phyloP scores from a whole-genome alignment of 2,329 filamentous ascomycete genomes.

The Ambrosiella beaveri region DNA sequence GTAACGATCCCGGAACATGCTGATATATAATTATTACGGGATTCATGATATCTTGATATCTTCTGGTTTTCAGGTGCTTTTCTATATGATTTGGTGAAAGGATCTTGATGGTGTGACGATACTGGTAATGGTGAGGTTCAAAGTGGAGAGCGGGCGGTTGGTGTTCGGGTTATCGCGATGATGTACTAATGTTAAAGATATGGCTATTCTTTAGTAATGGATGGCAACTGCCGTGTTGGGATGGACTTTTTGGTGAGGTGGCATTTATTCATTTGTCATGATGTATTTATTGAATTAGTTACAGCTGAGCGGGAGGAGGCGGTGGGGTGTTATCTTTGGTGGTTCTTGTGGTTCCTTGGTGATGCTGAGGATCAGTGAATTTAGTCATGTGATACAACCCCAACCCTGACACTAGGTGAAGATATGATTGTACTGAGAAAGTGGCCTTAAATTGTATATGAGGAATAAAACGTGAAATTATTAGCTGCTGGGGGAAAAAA shows the following conservation, averaged over 20 bases:
- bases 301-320: too few relatives aligned
- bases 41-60: neutral
- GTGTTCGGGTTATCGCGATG: neutral
- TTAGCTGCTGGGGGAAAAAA: too few relatives aligned
- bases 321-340: too few relatives aligned
- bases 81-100: too few relatives aligned
- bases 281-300: neutral
- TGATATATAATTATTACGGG: neutral
- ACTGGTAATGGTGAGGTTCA: neutral
- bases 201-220: neutral
- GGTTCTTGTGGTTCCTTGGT: too few relatives aligned
- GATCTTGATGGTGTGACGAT: neutral
- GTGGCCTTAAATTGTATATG: too few relatives aligned
- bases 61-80: neutral
- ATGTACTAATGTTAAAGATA: neutral
- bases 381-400: too few relatives aligned
- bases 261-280: neutral
- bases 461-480: too few relatives aligned
- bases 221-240: neutral
- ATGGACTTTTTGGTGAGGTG: constrained; percentile 1
- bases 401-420: too few relatives aligned
- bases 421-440: too few relatives aligned
- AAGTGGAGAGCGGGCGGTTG: neutral
- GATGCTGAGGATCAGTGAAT: too few relatives aligned
- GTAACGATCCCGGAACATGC: neutral